These are phyloP conservation scores for Mortierella sp. DNA, from an alignment of 371 early-diverging fungal species.

Conservation along the genomic window DNA sequence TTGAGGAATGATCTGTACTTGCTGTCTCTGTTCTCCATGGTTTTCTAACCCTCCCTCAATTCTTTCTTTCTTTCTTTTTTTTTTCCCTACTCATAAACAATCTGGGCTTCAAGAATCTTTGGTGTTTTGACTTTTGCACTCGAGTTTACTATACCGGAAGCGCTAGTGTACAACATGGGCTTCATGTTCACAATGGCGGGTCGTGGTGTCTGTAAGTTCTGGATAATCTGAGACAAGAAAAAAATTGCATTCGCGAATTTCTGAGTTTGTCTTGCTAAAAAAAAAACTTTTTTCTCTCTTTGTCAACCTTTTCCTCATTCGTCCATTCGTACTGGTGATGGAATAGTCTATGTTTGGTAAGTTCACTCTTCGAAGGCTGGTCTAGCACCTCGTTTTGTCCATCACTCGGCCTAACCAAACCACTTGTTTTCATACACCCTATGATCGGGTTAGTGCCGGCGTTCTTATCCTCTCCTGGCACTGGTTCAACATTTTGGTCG, in stretches of 20 bases:
- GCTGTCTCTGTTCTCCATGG: no score
- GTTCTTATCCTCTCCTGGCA: slow-evolving; percentile 25
- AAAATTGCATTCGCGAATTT: no score
- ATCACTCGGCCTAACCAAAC: no score
- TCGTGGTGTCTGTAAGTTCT: slow-evolving; percentile 38
- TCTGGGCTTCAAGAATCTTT: slow-evolving; percentile 2
- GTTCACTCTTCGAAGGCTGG: background rate
- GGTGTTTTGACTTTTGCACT: slow-evolving; percentile 26
- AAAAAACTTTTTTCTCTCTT: no score
- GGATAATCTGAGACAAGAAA: no score
- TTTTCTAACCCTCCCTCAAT: background rate
- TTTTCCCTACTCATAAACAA: background rate
- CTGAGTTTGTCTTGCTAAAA: no score
- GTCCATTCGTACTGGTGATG: no score
- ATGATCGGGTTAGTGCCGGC: slow-evolving; percentile 7
- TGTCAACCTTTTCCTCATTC: no score
- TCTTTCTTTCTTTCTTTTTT: background rate
- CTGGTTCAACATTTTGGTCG: slow-evolving; percentile 41
- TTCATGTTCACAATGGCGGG: slow-evolving; percentile 42
- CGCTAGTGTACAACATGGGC: slow-evolving; percentile 39
- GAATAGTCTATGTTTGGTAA: no score
- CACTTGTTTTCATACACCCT: no score
- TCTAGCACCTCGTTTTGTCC: no score
- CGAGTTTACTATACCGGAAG: slow-evolving; percentile 40
- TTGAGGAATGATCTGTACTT: no score